Evolutionary conservation across 2,329 filamentous ascomycete species (phyloP), one percentile per base, ranked within the genome.

Genomic region (Ascochyta koolunga): DNA sequence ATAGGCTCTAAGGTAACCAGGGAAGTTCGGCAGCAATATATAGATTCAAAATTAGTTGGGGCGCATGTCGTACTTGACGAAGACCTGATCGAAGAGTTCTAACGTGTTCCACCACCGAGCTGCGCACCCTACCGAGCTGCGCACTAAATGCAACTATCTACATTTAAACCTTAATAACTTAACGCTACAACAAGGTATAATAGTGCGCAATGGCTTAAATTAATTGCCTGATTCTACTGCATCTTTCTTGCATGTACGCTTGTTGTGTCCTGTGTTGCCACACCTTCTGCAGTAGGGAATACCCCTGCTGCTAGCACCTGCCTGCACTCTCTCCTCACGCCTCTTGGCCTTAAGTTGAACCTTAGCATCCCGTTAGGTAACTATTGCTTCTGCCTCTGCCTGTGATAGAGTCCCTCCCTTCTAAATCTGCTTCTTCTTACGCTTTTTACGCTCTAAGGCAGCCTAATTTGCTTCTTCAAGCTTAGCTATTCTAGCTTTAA

Each of bases 361-460:
- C 29, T 47, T 19, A 54, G 19, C 37, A 29, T 54, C 40, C 41
- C 35, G 41, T 24, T 38, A 37, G 21, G 29, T 13, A 18, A 42
- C 43, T 47, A 54, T 41, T 15, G 16, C 41, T 33, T 46, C 21
- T 53, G 42, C 43, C 35, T 50, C 38, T 53, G n/a, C 22, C 43
- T 57, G n/a, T 21, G 32, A 52, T 45, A 57, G 45, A 33, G 40
- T 48, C 18, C 40, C 25, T n/a, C n/a, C n/a, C n/a, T n/a, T n/a
- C n/a, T n/a, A n/a, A n/a, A n/a, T n/a, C n/a, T n/a, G n/a, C n/a
- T 37, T 52, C 33, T 31, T 56, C 32, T 56, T 56, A 22, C 47
- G 40, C 18, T 43, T 35, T 43, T 41, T 51, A 25, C 39, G 39
- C 37, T 45, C 22, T 36, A 24, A 31, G 29, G 43, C 50, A 35